phyloP scores from a whole-genome alignment of 176 grass and related monocot species.

The Musa troglodytarum region DNA sequence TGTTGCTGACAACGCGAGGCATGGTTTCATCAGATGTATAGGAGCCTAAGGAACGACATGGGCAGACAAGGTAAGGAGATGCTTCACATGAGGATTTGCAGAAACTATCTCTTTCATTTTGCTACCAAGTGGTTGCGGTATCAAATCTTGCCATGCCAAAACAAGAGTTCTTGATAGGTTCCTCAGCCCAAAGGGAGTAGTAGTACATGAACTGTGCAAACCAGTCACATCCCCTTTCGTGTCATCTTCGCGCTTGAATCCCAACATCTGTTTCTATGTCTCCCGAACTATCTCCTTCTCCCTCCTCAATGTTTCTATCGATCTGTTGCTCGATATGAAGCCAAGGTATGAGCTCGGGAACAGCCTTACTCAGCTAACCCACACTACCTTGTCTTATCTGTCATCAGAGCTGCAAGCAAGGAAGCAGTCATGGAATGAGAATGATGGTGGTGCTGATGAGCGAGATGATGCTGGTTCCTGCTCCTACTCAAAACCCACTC shows the following conservation, averaged over 20 bases:
- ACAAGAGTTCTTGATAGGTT: too few species aligned
- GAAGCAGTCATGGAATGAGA: conserved; percentile 44
- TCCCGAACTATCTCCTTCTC: neutral
- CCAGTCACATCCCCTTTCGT: too few species aligned
- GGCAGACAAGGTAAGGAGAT: conserved; percentile 44
- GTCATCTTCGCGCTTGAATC: too few species aligned
- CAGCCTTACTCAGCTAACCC: conserved; percentile 3
- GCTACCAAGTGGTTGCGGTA: neutral
- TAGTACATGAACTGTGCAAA: too few species aligned
- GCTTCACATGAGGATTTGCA: neutral
- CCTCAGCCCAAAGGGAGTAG: too few species aligned
- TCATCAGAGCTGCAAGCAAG: conserved; percentile 36
- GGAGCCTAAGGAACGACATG: conserved; percentile 46
- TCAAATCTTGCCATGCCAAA: neutral
- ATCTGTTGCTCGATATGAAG: neutral
- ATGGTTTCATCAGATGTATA: conserved; percentile 58
- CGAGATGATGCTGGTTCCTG: conserved; percentile 34
- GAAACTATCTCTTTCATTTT: neutral
- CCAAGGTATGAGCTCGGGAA: neutral
- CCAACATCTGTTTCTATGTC: too few species aligned
- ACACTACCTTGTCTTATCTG: conserved; percentile 33
- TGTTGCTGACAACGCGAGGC: neutral
- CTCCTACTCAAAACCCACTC: conserved; percentile 34
- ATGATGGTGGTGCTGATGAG: conserved; percentile 51
- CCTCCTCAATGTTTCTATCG: neutral